Conservation (phyloP, 257 asterid genomes). For the Schizonepeta tenuifolia region DNA sequence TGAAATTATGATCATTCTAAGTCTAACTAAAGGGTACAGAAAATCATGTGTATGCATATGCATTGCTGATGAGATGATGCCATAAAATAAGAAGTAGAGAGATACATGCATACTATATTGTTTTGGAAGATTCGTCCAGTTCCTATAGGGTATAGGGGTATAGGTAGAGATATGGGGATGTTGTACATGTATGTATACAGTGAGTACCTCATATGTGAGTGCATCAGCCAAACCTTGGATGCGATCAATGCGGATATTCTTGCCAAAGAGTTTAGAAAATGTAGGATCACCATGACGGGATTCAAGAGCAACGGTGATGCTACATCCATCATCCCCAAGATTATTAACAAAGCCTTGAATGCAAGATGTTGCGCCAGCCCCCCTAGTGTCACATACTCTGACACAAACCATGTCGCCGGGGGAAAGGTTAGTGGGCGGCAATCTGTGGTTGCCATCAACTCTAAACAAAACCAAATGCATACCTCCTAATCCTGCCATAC, state of each 20-base stretch:
- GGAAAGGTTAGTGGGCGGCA: conserved; percentile 95
- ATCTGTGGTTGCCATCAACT: conserved; percentile 82
- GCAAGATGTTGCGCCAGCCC: conserved; percentile 91
- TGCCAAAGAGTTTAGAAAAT: conserved; percentile 87
- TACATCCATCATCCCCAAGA: conserved; percentile 92
- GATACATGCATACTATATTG: neutral
- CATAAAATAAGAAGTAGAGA: neutral
- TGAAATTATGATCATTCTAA: conserved; percentile 13
- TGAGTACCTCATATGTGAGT: conserved; percentile 92
- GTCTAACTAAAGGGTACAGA: neutral
- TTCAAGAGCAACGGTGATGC: conserved; percentile 90
- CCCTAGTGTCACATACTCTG: conserved; percentile 83
- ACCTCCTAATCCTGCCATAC: conserved; percentile 82
- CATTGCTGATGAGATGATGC: neutral
- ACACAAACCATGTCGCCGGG: conserved; percentile 99
- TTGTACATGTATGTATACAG: too few species aligned
- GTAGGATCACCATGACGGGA: conserved; percentile 95
- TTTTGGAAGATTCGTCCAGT: neutral
- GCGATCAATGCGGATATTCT: conserved; percentile 89
- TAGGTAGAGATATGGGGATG: neutral
- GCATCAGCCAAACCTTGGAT: conserved; percentile 95
- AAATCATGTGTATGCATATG: neutral
- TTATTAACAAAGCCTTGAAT: conserved; percentile 91
- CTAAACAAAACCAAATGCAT: conserved; percentile 93
- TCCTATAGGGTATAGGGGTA: neutral